A percentile compares a stretch with the other conserved stretches of the same genome.
Evolutionary conservation across 495 filamentous ascomycete genomes (phyloP).

Genomic region (Podospora anserina): DNA sequence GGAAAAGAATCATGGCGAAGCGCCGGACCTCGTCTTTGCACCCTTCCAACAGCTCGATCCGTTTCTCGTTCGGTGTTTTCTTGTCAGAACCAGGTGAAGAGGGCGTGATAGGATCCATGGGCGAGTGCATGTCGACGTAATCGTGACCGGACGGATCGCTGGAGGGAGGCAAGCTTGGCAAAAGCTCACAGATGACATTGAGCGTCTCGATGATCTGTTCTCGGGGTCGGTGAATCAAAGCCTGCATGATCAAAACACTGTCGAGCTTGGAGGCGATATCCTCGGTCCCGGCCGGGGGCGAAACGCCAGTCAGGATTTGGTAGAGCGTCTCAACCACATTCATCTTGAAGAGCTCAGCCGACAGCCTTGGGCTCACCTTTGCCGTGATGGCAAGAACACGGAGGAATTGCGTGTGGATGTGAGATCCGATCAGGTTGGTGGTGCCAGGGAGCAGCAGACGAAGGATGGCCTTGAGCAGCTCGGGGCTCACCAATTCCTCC

Average conservation of each 20-base stretch:
- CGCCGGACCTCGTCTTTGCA: conserved; percentile 85
- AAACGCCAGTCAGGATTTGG: conserved; percentile 95
- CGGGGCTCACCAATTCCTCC: conserved; percentile 84
- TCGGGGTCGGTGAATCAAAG: conserved; percentile 90
- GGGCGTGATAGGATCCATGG: conserved; percentile 36
- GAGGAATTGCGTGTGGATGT: conserved; percentile 96
- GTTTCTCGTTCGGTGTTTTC: conserved; percentile 70
- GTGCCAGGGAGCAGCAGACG: conserved; percentile 89
- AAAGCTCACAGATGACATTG: conserved; percentile 94
- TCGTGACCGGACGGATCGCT: conserved; percentile 52
- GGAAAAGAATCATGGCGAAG: conserved; percentile 92
- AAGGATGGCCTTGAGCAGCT: conserved; percentile 82
- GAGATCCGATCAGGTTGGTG: conserved; percentile 90
- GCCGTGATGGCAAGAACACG: conserved; percentile 84
- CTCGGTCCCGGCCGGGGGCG: conserved; percentile 75
- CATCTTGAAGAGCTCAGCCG: conserved; percentile 90
- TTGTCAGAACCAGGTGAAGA: conserved; percentile 41
- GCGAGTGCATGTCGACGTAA: conserved; percentile 43
- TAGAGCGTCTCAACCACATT: conserved; percentile 97
- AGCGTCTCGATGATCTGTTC: conserved; percentile 97
- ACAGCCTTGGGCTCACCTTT: conserved; percentile 79
- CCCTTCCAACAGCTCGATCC: conserved; percentile 68
- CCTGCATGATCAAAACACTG: conserved; percentile 98
- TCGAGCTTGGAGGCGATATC: conserved; percentile 88
- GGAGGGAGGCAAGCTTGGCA: conserved; percentile 62